phyloP scores from a whole-genome alignment of 2,329 filamentous ascomycete genomes.

The Pseudogymnoascus verrucosus region DNA sequence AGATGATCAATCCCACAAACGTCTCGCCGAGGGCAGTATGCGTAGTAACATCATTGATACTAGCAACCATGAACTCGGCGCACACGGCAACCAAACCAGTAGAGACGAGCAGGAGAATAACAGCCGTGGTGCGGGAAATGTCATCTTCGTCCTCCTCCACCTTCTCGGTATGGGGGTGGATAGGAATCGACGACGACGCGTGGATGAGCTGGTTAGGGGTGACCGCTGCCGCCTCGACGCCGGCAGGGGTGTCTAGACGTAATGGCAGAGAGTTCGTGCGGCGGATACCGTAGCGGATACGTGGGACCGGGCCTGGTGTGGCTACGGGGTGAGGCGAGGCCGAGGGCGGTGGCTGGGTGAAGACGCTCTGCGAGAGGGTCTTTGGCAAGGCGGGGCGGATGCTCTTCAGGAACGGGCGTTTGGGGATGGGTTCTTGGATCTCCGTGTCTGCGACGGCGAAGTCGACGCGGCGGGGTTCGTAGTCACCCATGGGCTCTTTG shows the following conservation, averaged over 20 bases:
- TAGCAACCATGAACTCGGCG: slow-evolving; percentile 62
- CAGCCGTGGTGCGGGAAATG: slow-evolving; percentile 46
- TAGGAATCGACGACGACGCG: neutral
- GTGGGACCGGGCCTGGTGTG: slow-evolving; percentile 40
- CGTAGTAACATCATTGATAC: slow-evolving; percentile 55
- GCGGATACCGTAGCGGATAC: slow-evolving; percentile 57
- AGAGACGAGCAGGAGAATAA: slow-evolving; percentile 54
- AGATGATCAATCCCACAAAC: slow-evolving; percentile 64
- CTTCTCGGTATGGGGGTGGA: neutral
- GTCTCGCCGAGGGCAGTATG: slow-evolving; percentile 51
- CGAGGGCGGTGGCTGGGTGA: slow-evolving; percentile 39
- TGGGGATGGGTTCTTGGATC: slow-evolving; percentile 19
- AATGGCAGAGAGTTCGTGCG: slow-evolving; percentile 69
- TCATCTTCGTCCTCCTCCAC: slow-evolving; percentile 35
- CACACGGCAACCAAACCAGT: slow-evolving; percentile 60
- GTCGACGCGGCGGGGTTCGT: slow-evolving; percentile 48
- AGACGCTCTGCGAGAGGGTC: slow-evolving; percentile 64
- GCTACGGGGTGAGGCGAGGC: slow-evolving; percentile 19
- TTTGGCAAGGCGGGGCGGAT: slow-evolving; percentile 55
- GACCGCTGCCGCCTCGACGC: neutral
- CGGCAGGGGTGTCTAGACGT: slow-evolving; percentile 34
- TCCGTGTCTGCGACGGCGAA: slow-evolving; percentile 41
- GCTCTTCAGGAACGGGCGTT: slow-evolving; percentile 48
- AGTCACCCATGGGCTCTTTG: slow-evolving; percentile 18
- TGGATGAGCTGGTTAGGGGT: neutral